Base-by-base conservation (phyloP, 176 grass and related monocot genomes). In the Avena eriantha region DNA sequence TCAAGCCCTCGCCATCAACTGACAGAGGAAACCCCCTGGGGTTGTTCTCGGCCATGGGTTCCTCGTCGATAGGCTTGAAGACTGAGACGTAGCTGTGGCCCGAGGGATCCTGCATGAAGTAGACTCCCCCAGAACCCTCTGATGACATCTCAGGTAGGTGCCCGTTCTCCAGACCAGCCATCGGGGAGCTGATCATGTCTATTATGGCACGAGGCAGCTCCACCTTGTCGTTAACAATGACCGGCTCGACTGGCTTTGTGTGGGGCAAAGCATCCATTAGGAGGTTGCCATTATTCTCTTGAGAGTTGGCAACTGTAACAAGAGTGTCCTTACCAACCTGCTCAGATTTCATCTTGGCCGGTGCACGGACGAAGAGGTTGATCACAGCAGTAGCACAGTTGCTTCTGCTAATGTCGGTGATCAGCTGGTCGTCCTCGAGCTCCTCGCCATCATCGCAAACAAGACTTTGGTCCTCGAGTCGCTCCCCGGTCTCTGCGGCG, bases 31-130 rank as follows among this genome's bases (percentile, higher is more conserved):
- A 45, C 1, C 87, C 66, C 54, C 80, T 76, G 51, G 84, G 87
- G 21, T 92, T 92, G 31, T 92, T 89, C 49, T 83, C 73, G 0
- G 80, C 87, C 83, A 83, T 89, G 3, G 91, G 91, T 76, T 92
- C 91, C 70, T 92, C 91, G 84, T 92, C 91, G 12, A 89, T 87
- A 13, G 91, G 91, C 79, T 93, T 90, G 64, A 93, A 93, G 54
- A 93, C 91, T 24, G 80, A 69, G 49, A 90, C 71, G 8, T 82
- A 81, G 4, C 55, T 77, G 36, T 41, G 19, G 76, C 89, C 86
- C 12, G 80, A 82, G 33, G 5, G 29, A 79, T 91, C 89, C 22
- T 12, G 59, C 92, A 94, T 89, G 65, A 94, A 91, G 43, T 93
- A 94, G 8, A 78, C 89, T 22, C 92, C 92, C 16, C 92, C 84